A percentile compares a stretch with the other conserved stretches of the same genome.
phyloP scores from a whole-genome alignment of 345 rosid genomes.

The Diplotaxis tenuifolia region DNA sequence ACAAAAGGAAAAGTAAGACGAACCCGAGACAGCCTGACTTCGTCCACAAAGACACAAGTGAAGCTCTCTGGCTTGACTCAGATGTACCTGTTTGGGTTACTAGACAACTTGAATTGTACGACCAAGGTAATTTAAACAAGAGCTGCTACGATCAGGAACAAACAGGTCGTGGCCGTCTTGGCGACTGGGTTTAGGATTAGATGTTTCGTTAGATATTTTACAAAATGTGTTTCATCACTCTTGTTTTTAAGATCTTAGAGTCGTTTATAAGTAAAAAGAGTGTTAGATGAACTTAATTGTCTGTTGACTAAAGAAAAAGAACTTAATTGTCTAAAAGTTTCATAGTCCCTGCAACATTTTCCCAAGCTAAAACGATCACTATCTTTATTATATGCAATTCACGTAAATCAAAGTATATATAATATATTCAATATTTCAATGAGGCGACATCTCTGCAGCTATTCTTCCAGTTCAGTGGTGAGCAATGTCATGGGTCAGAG shows the following conservation, averaged over 20 bases:
- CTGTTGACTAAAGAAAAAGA: neutral
- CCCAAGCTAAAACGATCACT: neutral
- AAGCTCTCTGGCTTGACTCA: constrained; percentile 61
- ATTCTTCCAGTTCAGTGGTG: neutral
- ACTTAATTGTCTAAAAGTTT: neutral
- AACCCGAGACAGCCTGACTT: constrained; percentile 62
- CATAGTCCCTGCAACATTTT: neutral
- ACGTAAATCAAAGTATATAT: neutral
- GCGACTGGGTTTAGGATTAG: constrained; percentile 50
- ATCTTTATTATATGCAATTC: neutral
- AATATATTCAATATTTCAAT: neutral
- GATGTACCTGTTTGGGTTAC: constrained; percentile 65
- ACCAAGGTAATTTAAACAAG: constrained; percentile 43
- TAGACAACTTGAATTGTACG: constrained; percentile 57
- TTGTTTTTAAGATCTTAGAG: neutral
- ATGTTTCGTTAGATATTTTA: neutral
- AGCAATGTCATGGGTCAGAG: neutral
- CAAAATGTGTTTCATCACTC: neutral
- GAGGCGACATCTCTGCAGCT: neutral
- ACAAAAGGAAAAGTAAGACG: constrained; percentile 58
- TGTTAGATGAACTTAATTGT: neutral
- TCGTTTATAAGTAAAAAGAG: neutral
- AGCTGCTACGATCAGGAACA: constrained; percentile 16
- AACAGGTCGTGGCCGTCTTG: constrained; percentile 29
- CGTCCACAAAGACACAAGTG: constrained; percentile 63